These are phyloP conservation scores for Platanus orientalis DNA, from an alignment of 164 flowering plant genomes.

Conservation along the genomic window DNA sequence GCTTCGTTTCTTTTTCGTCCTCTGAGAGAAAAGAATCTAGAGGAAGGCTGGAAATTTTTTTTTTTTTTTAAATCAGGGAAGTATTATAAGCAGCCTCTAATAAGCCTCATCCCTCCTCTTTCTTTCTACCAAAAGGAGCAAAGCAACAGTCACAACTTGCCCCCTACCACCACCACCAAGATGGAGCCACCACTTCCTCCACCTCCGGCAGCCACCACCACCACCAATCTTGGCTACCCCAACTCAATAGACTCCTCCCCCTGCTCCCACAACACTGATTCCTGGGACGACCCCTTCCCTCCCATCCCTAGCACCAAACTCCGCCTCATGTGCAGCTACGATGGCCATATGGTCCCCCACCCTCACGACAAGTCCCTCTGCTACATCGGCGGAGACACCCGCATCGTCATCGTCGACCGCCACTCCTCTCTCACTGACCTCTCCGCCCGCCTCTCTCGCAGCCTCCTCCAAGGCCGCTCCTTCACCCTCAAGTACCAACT, in stretches of 20 bases:
- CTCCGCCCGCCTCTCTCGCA: conserved; percentile 46
- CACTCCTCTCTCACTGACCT: conserved; percentile 51
- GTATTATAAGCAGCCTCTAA: not conserved
- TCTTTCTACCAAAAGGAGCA: not conserved
- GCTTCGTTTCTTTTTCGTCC: too few species aligned
- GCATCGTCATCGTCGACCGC: conserved; percentile 79
- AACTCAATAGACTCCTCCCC: conserved; percentile 65
- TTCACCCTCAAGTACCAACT: conserved; percentile 82
- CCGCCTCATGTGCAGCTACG: conserved; percentile 92
- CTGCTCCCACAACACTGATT: conserved; percentile 47
- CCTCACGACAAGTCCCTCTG: conserved; percentile 83
- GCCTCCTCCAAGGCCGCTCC: conserved; percentile 40
- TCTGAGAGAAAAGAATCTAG: too few species aligned
- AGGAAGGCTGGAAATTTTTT: too few species aligned
- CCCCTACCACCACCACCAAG: conserved; percentile 5
- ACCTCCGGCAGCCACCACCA: conserved; percentile 5
- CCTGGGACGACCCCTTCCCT: conserved; percentile 39
- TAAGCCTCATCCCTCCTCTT: not conserved
- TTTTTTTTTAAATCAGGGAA: too few species aligned
- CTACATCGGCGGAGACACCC: conserved; percentile 88
- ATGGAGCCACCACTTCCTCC: conserved; percentile 27
- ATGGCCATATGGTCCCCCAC: conserved; percentile 87
- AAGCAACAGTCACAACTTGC: not conserved
- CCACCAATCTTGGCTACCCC: conserved; percentile 25
- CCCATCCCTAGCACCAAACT: conserved; percentile 32